phyloP scores from a whole-genome alignment of 192 early-diverging fungal species.

The Neocallimastix lanati region DNA sequence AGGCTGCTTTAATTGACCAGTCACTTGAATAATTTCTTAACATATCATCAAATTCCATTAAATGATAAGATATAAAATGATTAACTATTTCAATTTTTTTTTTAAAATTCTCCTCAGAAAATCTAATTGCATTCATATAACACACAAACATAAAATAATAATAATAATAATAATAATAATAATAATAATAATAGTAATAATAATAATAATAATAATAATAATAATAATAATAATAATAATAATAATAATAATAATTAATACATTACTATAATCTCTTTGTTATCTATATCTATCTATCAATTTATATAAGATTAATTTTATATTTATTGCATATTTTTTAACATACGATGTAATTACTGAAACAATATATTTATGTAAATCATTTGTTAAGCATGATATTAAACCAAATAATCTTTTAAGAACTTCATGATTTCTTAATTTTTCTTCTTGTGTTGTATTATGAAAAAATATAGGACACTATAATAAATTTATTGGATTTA shows the following conservation, averaged over 20 bases:
- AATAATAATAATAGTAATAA: too few species aligned
- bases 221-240: too few species aligned
- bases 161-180: too few species aligned
- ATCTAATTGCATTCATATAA: constrained; percentile 11
- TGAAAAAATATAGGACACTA: constrained; percentile 66
- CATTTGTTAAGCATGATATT: constrained; percentile 60
- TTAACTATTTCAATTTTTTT: constrained; percentile 62
- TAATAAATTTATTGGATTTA: constrained; percentile 1
- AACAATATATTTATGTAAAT: constrained; percentile 71
- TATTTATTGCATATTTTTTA: too few species aligned
- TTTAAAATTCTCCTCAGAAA: constrained; percentile 37
- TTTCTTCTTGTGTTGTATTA: constrained; percentile 54
- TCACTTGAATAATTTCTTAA: constrained; percentile 59
- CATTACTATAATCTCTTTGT: too few species aligned
- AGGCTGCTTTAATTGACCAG: constrained; percentile 64
- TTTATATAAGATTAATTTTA: too few species aligned
- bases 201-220: too few species aligned
- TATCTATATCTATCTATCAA: too few species aligned
- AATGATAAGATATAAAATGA: constrained; percentile 62
- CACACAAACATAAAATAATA: too few species aligned
- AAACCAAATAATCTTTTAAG: constrained; percentile 61
- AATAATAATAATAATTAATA: too few species aligned
- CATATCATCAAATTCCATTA: constrained; percentile 38
- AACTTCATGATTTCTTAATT: constrained; percentile 69
- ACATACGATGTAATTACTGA: constrained; percentile 66